Evolutionary conservation across 441 rosid genomes (phyloP).

Genomic region (Brassica hybrid): DNA sequence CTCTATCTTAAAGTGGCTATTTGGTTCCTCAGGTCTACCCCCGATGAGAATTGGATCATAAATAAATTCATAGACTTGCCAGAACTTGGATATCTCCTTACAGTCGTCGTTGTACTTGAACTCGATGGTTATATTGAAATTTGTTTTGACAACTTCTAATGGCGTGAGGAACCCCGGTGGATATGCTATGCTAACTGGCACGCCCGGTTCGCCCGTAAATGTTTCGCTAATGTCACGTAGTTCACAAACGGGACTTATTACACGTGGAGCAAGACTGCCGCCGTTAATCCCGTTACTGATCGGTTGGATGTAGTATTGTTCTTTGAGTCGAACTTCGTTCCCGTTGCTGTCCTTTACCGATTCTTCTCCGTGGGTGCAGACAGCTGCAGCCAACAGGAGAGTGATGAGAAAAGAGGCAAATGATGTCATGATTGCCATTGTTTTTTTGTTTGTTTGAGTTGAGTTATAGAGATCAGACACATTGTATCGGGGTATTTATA

Average conservation of each 20-base stretch:
- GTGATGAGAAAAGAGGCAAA: constrained; percentile 15
- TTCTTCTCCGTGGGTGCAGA: not conserved
- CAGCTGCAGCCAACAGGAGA: constrained; percentile 26
- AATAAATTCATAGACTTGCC: constrained; percentile 12
- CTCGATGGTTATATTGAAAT: not conserved
- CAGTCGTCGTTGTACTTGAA: not conserved
- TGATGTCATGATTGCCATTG: not conserved
- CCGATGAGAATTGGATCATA: not conserved
- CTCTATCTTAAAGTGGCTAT: not conserved
- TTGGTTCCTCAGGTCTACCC: not conserved
- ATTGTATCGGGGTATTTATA: not conserved
- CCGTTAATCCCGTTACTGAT: not conserved
- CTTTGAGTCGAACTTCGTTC: not conserved
- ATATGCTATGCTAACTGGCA: constrained; percentile 1
- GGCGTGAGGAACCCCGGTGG: not conserved
- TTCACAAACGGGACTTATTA: not conserved
- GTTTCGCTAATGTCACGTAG: constrained; percentile 15
- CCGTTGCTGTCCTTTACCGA: not conserved
- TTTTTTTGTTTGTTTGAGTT: not conserved
- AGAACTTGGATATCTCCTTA: constrained; percentile 2
- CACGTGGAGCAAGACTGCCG: constrained; percentile 31
- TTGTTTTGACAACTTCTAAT: not conserved
- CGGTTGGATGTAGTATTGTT: constrained; percentile 23
- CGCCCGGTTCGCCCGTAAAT: not conserved
- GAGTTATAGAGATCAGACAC: not conserved